Percentiles rank a stretch among this genome's conserved stretches.
Conservation (phyloP, 164 flowering plant genomes). For the Nelumbo lutea region DNA sequence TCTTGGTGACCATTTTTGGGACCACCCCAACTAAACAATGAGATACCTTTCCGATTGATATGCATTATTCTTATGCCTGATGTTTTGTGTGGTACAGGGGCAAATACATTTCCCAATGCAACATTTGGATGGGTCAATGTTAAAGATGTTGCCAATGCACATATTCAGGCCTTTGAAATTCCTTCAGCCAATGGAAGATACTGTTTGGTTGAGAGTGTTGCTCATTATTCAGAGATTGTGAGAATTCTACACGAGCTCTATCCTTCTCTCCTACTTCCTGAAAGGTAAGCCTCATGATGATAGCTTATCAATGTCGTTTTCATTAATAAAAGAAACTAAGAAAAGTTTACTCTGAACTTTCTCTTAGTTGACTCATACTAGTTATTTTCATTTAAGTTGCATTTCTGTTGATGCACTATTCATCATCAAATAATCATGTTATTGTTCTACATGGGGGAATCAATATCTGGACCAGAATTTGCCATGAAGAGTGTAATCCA, state of each 20-base stretch:
- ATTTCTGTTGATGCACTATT: no score
- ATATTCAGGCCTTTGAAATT: conserved; percentile 56
- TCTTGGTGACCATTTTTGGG: no score
- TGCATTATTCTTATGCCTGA: not conserved
- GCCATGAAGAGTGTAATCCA: no score
- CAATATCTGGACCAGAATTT: no score
- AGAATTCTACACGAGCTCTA: conserved; percentile 38
- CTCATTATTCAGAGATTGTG: conserved; percentile 31
- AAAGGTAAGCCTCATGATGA: conserved; percentile 44
- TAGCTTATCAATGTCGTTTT: no score
- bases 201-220: conserved; percentile 40
- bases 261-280: conserved; percentile 37
- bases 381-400: no score
- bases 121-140: conserved; percentile 46
- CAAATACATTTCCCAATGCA: conserved; percentile 32
- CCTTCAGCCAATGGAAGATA: conserved; percentile 64
- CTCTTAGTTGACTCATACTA: no score
- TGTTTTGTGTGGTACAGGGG: conserved; percentile 22
- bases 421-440: no score
- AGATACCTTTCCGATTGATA: not conserved
- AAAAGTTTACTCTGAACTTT: no score
- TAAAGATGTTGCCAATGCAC: conserved; percentile 60
- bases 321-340: no score
- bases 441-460: no score
- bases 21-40: no score